These are phyloP conservation scores for Chernovozyma sophiae-reginae DNA, from an alignment of 1,139 yeast species.

Conservation along the genomic window DNA sequence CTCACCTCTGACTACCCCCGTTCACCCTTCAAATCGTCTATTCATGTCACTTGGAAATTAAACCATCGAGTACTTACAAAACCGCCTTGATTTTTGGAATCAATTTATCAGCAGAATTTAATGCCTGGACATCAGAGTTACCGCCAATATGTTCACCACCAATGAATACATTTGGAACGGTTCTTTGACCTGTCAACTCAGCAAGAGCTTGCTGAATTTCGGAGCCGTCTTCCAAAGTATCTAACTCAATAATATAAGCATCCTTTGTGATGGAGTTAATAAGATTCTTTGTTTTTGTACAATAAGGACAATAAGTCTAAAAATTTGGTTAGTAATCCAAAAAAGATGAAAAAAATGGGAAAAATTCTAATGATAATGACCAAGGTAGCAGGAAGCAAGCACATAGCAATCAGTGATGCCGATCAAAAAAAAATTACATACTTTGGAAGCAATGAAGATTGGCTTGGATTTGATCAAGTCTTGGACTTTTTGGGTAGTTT, in stretches of 20 bases:
- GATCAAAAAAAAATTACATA: no score
- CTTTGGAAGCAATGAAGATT: conserved; percentile 82
- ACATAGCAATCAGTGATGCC: no score
- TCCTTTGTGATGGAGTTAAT: conserved; percentile 48
- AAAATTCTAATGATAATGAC: no score
- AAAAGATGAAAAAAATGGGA: background rate
- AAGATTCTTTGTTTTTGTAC: conserved; percentile 59
- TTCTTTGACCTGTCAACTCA: conserved; percentile 80
- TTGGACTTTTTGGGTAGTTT: conserved; percentile 55
- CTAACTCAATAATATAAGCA: conserved; percentile 65
- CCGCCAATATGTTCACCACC: conserved; percentile 94
- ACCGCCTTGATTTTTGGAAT: conserved; percentile 37
- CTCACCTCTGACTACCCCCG: no score
- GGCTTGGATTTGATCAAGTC: conserved; percentile 61
- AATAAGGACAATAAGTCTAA: conserved; percentile 62
- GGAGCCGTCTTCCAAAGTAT: conserved; percentile 39
- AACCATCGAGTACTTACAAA: conserved; percentile 23
- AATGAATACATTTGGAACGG: conserved; percentile 91
- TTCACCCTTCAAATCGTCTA: no score
- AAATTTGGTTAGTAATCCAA: conserved; percentile 14
- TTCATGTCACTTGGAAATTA: no score
- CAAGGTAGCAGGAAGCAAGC: no score
- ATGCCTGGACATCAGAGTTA: conserved; percentile 75
- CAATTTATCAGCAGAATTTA: conserved; percentile 37
- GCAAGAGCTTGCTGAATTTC: conserved; percentile 72